A percentile compares a stretch with the other conserved stretches of the same genome.
These are phyloP conservation scores for Fusarium cyanostomum DNA, from an alignment of 2,329 filamentous ascomycete species.

Conservation along the genomic window DNA sequence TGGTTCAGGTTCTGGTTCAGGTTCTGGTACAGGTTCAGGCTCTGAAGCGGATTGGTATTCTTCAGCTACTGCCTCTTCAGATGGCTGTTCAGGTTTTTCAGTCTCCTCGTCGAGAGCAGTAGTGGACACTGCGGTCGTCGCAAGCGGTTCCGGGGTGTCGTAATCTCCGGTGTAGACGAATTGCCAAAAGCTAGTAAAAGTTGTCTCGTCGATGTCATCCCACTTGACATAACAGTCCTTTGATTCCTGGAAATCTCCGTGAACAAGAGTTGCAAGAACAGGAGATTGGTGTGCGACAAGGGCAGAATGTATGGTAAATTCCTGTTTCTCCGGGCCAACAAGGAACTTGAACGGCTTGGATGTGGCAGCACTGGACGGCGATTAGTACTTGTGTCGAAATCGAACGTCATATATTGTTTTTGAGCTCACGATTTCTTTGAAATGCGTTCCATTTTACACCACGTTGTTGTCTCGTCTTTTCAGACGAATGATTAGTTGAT, in stretches of 20 bases:
- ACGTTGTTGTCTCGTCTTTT: too few relatives aligned
- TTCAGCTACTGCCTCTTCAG: too few relatives aligned
- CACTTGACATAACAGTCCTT: not conserved
- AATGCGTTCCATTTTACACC: not conserved
- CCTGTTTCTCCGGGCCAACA: not conserved
- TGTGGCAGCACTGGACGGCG: not conserved
- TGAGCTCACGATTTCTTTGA: not conserved
- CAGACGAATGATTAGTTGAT: too few relatives aligned
- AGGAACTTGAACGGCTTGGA: slow-evolving; percentile 5
- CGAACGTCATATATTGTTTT: too few relatives aligned
- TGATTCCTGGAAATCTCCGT: not conserved
- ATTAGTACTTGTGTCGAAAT: not conserved
- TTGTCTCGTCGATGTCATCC: not conserved
- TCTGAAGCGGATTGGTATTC: too few relatives aligned
- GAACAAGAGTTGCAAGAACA: not conserved
- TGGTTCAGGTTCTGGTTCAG: too few relatives aligned
- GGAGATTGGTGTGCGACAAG: slow-evolving; percentile 2
- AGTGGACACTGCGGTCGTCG: not conserved
- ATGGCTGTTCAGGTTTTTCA: not conserved
- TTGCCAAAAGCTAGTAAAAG: slow-evolving; percentile 7
- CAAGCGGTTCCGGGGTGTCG: not conserved
- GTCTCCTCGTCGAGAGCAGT: not conserved
- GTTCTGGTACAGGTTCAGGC: too few relatives aligned
- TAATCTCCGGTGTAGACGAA: not conserved
- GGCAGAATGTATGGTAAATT: slow-evolving; percentile 3